Evolutionary conservation across 352 stramenopile species (phyloP), one percentile per base, ranked within the genome.

Genomic region (Globisporangium nodosum): DNA sequence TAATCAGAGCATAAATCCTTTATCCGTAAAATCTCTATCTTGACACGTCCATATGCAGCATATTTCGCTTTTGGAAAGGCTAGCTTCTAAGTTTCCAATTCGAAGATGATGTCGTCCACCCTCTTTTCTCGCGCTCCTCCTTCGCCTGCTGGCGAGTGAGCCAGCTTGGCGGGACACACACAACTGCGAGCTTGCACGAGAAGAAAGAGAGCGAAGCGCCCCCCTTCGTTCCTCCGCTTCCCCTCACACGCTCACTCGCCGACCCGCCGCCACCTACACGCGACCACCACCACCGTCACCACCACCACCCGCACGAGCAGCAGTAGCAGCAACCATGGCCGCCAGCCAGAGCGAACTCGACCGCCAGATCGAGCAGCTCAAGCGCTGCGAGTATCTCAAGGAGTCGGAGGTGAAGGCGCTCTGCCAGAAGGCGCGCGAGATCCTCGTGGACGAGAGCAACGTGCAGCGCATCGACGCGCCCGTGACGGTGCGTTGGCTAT

Each of bases 401-500:
- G 96, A 99, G 73, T 94, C 81, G 43, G 97, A 99, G 79, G 97
- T 99, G 24, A 99, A 99, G 74, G 90, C 86, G 54, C 73, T 99
- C 39, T 99, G 97, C 76, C 81, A 99, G 66, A 96, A 98, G 67
- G 97, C 97, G 20, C 76, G 96, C 58, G 97, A 99, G 78, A 99
- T 99, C 71, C 83, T 99, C 42, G 95, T 99, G 24, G 97, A 99
- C 62, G 98, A 99, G 77, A 97, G 85, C 68, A 99, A 99, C 76
- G 97, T 99, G n/a, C 96, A 99, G 82, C 84, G 92, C 47, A 97
- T 99, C 33, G 94, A 99, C 73, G 96, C 97, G 40, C 98, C 97
- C 18, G 97, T 99, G 20, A 99, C 97, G 58, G 96, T 99, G 84
- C 66, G 90, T 80, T n/a, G 9, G 1, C 13, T 18, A 7, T 11